Base-by-base conservation (phyloP, 2,329 filamentous ascomycete genomes). In the Nothophoma quercina region DNA sequence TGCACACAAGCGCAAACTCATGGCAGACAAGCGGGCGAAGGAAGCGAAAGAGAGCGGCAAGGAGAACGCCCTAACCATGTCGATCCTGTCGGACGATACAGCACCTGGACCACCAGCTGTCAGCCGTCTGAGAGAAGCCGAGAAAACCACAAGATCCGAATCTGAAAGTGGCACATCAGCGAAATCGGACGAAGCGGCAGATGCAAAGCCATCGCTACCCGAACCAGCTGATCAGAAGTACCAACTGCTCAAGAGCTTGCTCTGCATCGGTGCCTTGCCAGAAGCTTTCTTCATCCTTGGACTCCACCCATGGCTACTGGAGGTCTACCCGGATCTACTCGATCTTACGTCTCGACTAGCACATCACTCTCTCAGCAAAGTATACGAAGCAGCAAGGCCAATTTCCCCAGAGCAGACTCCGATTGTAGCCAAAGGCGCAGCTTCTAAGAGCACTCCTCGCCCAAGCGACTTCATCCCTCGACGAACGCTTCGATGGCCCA, bases 281-380 rank as follows among this genome's bases (percentile, higher is more conserved):
- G 95, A 99, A 75, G 88, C 95, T 1, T 81, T 99, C 1, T 98
- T 93, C 72, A 90, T 99, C 48, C 83, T 97, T 7, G 93, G 93
- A 26, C 88, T 89, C 46, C 96, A 96, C 65, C 91, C 92, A 12
- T 99, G 95, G 93, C 83, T 99, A 39, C 84, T 91, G 9, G 92
- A 97, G 52, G 85, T 88, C 4, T 93, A 90, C 60, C 87, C 90
- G 1, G 91, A 96, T 36, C 82, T 98, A 9, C 84, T 91, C 2
- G 86, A 90, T 25, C 88, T 87, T 47, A 84, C 98, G 42, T 90
- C 96, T 73, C 91, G 96, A 28, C 89, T 99, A 22, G 79, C 96
- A 2, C 86, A 92, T 62, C 86, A 95, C 60, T 93, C 88, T 32
- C 78, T 99, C 43, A 87, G 87, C 66, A 90, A 92, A 60, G 85